Evolutionary conservation across 1,284 basidiomycete species (phyloP), one percentile per base, ranked within the genome.

Genomic region (Hemileia vastatrix): DNA sequence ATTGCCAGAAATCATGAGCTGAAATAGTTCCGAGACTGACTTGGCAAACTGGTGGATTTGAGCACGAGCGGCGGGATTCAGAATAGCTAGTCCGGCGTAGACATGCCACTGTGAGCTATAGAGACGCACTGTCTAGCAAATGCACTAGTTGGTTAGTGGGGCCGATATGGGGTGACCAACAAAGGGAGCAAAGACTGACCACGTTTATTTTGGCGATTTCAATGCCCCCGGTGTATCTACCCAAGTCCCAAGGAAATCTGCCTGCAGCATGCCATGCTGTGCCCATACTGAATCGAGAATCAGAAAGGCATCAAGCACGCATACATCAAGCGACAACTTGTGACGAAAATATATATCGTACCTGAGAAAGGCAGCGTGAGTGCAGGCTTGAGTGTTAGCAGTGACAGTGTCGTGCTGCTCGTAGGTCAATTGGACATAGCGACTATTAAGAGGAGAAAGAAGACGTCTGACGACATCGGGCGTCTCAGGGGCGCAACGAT

Each of bases 201-300:
- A 98, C 88, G 81, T 98, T 98, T 71, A 96, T 93, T 78, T 98
- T 98, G 71, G 93, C 91, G 6, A 91, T 94, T 77, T 98, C 94
- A 71, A 98, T 94, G 0, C 95, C 95, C n/a, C 92, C 90, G 40
- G 95, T 89, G 77, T 97, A 97, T 19, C 59, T 50, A 6, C 80
- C 79, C 47, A 90, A 86, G 77, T 97, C 93, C 95, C 94, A 98
- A 1, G 95, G 95, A 75, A 96, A 98, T 21, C 82, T 80, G 13
- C 81, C 78, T 13, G 84, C 81, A 63, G 83, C 83, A 54, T 84
- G 82, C 94, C 95, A 98, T 0, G 94, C 94, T 1, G 90, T 94
- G 13, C 94, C 94, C 95, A 98, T 98, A 69, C 91, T 93, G 68
- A 6, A 31, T 19, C n/a, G 11, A 9, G 19, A 56, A 11, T n/a